Conservation (phyloP, 2,329 filamentous ascomycete genomes). For the Diaporthe sp. region DNA sequence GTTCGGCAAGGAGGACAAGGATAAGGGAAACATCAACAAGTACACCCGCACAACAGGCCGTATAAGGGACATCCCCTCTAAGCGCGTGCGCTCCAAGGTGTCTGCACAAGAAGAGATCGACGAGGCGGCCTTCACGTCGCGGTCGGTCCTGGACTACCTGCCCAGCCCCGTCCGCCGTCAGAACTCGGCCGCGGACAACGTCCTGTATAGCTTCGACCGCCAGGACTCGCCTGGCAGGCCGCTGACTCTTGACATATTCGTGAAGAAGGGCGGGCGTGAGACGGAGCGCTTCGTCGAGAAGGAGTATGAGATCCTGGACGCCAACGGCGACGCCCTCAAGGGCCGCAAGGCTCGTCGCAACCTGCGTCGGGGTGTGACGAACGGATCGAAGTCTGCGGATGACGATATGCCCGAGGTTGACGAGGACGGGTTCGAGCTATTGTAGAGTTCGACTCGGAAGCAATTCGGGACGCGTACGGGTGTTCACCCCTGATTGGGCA, state of each 20-base stretch:
- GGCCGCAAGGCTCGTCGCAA: constrained; percentile 58
- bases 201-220: constrained; percentile 60
- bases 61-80: constrained; percentile 42
- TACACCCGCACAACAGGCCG: constrained; percentile 43
- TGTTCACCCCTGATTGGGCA: background rate
- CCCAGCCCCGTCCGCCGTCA: constrained; percentile 42
- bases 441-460: constrained; percentile 42
- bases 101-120: constrained; percentile 52
- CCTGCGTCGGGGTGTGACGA: constrained; percentile 49
- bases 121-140: constrained; percentile 51
- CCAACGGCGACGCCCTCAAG: constrained; percentile 57
- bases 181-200: constrained; percentile 48
- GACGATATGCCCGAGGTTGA: constrained; percentile 47
- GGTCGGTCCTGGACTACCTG: constrained; percentile 51
- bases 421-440: constrained; percentile 58
- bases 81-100: constrained; percentile 50
- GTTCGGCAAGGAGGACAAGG: constrained; percentile 39
- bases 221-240: constrained; percentile 53
- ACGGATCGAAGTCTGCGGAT: constrained; percentile 42
- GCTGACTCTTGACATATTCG: constrained; percentile 54
- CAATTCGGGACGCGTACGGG: background rate
- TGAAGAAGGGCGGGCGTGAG: constrained; percentile 52
- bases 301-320: constrained; percentile 62
- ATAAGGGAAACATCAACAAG: constrained; percentile 55
- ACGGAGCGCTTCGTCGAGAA: constrained; percentile 61